These are phyloP conservation scores for Candida odintsovae DNA, from an alignment of 805 yeast species.

Conservation along the genomic window DNA sequence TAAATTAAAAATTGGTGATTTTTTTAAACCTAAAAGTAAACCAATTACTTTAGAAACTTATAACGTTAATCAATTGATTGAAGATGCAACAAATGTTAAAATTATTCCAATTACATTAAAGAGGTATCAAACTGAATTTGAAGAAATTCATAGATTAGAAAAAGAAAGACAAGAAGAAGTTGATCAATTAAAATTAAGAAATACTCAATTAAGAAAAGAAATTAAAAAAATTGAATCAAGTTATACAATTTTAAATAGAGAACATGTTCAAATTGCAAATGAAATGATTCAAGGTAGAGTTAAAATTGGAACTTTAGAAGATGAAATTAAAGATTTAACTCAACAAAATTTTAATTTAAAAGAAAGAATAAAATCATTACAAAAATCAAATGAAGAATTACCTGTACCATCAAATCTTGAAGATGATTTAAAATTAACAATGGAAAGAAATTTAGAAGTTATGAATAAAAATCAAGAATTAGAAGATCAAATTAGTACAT, in stretches of 20 bases:
- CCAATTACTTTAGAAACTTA: slow-evolving; percentile 34
- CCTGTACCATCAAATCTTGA: slow-evolving; percentile 36
- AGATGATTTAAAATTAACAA: slow-evolving; percentile 50
- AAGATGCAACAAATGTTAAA: slow-evolving; percentile 69
- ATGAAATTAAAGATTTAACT: slow-evolving; percentile 62
- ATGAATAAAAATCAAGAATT: slow-evolving; percentile 54
- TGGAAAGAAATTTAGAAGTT: slow-evolving; percentile 59
- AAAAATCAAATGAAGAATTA: slow-evolving; percentile 27
- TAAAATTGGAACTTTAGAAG: slow-evolving; percentile 64
- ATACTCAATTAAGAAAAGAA: slow-evolving; percentile 68
- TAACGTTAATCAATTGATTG: slow-evolving; percentile 67
- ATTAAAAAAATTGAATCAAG: slow-evolving; percentile 68
- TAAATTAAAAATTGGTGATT: slow-evolving; percentile 9
- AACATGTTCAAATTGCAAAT: slow-evolving; percentile 83
- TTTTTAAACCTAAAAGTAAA: slow-evolving; percentile 6
- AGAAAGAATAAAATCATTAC: slow-evolving; percentile 26
- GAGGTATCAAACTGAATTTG: slow-evolving; percentile 69
- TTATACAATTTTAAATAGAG: slow-evolving; percentile 64
- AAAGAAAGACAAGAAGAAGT: slow-evolving; percentile 61
- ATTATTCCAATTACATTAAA: slow-evolving; percentile 68
- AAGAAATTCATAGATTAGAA: slow-evolving; percentile 69
- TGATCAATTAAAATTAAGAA: slow-evolving; percentile 57
- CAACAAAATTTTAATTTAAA: slow-evolving; percentile 42
- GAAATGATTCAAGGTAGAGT: slow-evolving; percentile 79
- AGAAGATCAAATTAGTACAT: slow-evolving; percentile 43